Conservation (phyloP, 1,139 yeast genomes). For the Candida dubliniensis region DNA sequence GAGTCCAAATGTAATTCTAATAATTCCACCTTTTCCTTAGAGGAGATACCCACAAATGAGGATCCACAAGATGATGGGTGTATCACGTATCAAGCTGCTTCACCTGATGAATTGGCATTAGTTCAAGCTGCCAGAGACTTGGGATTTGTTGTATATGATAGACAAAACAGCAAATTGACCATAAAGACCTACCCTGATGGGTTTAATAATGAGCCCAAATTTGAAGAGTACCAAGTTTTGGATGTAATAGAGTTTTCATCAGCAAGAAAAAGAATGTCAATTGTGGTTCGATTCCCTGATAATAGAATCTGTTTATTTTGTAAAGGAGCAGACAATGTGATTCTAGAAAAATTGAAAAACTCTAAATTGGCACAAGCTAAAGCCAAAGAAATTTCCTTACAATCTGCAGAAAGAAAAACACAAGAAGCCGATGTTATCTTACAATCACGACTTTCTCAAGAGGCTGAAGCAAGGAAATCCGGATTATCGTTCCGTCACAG, state of each 20-base stretch:
- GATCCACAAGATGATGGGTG: constrained; percentile 38
- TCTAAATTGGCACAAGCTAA: constrained; percentile 59
- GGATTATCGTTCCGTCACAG: constrained; percentile 35
- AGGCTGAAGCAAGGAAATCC: constrained; percentile 29
- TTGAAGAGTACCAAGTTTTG: constrained; percentile 70
- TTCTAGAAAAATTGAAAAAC: constrained; percentile 69
- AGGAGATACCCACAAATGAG: constrained; percentile 14
- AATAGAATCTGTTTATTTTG: constrained; percentile 76
- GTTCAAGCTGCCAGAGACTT: constrained; percentile 93
- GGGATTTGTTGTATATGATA: constrained; percentile 79
- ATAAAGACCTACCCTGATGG: constrained; percentile 85
- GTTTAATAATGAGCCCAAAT: constrained; percentile 58
- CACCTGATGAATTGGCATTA: constrained; percentile 94
- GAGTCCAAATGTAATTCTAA: background rate
- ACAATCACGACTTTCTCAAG: constrained; percentile 44
- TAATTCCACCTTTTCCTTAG: constrained; percentile 15
- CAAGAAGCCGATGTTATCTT: constrained; percentile 81
- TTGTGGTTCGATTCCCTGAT: constrained; percentile 77
- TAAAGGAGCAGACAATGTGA: constrained; percentile 96
- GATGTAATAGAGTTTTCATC: constrained; percentile 87
- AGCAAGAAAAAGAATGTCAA: constrained; percentile 90
- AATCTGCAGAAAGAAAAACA: constrained; percentile 63
- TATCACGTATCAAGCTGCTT: constrained; percentile 84
- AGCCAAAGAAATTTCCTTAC: constrained; percentile 60
- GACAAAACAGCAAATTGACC: constrained; percentile 57